Evolutionary conservation across 2,329 filamentous ascomycete species (phyloP).

Genomic region (Aspergillus pseudoterreus): DNA sequence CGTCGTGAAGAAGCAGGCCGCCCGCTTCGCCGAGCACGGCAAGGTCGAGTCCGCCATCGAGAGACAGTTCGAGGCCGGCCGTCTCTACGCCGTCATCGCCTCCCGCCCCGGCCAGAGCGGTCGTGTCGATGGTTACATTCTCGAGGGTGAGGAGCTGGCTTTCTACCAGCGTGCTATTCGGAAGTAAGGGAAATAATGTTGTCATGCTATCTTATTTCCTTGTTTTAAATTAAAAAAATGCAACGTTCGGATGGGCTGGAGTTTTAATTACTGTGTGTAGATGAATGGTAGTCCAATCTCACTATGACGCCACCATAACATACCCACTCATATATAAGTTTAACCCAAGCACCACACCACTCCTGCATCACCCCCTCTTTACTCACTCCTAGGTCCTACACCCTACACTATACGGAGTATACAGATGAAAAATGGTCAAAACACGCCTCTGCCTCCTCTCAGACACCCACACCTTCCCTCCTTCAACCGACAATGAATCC

Average conservation of each 20-base stretch:
- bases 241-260: background rate
- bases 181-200: conserved; percentile 67
- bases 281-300: conserved; percentile 27
- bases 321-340: background rate
- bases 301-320: background rate
- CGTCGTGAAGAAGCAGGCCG: conserved; percentile 94
- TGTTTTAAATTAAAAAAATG: conserved; percentile 2
- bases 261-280: conserved; percentile 11
- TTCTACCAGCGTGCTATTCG: conserved; percentile 99
- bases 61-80: conserved; percentile 99
- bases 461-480: conserved; percentile 38
- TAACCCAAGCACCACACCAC: no score
- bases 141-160: conserved; percentile 98
- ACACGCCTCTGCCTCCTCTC: conserved; percentile 43
- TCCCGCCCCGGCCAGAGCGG: conserved; percentile 96
- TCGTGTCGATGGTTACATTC: conserved; percentile 93
- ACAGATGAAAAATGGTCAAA: conserved; percentile 23
- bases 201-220: background rate
- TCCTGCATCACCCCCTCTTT: background rate
- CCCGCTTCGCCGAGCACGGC: conserved; percentile 73
- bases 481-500: conserved; percentile 16
- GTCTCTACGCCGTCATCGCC: conserved; percentile 88
- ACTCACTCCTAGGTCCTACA: background rate
- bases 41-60: conserved; percentile 92
- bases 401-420: conserved; percentile 6